Conservation (phyloP, 306 rosid species). For the Senna tora region DNA sequence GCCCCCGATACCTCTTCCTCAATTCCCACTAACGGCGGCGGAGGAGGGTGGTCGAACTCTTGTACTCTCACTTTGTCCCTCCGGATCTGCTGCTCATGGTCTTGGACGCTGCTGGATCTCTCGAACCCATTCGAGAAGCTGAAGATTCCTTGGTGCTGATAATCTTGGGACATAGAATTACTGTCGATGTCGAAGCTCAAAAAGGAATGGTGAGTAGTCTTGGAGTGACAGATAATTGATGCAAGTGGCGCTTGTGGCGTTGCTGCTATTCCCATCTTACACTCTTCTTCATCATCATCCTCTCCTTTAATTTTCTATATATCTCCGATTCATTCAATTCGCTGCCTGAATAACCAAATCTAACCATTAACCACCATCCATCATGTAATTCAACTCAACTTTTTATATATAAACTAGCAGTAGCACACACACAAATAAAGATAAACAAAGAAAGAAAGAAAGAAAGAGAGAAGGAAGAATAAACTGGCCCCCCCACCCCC, state of each 20-base stretch:
- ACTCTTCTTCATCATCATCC: slow-evolving; percentile 40
- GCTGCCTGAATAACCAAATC: slow-evolving; percentile 33
- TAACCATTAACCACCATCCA: slow-evolving; percentile 10
- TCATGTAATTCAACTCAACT: slow-evolving; percentile 33
- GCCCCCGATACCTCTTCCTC: slow-evolving; percentile 61
- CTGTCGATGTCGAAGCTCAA: slow-evolving; percentile 10
- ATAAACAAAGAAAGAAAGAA: slow-evolving; percentile 10
- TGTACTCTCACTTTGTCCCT: slow-evolving; percentile 72
- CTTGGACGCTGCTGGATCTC: slow-evolving; percentile 52
- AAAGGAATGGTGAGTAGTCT: slow-evolving; percentile 32
- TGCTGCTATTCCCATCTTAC: slow-evolving; percentile 69
- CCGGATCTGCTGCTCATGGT: slow-evolving; percentile 81
- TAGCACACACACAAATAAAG: too few relatives aligned
- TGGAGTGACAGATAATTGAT: slow-evolving; percentile 32
- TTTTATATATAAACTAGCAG: too few relatives aligned
- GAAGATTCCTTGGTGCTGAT: slow-evolving; percentile 76
- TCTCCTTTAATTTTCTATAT: slow-evolving; percentile 20
- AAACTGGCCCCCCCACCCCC: slow-evolving; percentile 26
- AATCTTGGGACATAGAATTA: slow-evolving; percentile 92
- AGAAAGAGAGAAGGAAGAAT: slow-evolving; percentile 10
- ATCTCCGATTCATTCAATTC: slow-evolving; percentile 28
- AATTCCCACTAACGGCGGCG: slow-evolving; percentile 63
- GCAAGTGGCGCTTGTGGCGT: slow-evolving; percentile 37
- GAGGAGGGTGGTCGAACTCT: slow-evolving; percentile 49
- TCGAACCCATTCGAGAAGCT: slow-evolving; percentile 82